These are phyloP conservation scores for Colletotrichum aenigma DNA, from an alignment of 2,329 filamentous ascomycete genomes.

Conservation along the genomic window DNA sequence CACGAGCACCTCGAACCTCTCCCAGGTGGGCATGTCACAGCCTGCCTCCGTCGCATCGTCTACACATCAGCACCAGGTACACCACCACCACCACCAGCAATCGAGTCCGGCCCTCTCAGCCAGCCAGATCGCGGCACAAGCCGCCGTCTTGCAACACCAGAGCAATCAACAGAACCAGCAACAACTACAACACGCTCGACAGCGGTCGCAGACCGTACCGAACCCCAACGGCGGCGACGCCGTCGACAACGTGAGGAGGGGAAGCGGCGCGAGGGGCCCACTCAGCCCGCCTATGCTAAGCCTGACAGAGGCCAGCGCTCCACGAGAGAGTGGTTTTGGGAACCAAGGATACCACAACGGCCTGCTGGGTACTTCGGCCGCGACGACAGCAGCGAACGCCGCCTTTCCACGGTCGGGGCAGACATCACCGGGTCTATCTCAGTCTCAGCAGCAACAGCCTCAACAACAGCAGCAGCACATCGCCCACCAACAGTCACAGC, in stretches of 20 bases:
- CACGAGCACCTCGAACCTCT: slow-evolving; percentile 59
- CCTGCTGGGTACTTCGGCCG: slow-evolving; percentile 63
- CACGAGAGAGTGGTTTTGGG: slow-evolving; percentile 60
- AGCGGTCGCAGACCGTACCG: slow-evolving; percentile 77
- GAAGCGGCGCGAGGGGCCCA: slow-evolving; percentile 52
- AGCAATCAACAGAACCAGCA: slow-evolving; percentile 33
- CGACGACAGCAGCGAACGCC: slow-evolving; percentile 74
- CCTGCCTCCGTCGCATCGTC: slow-evolving; percentile 41
- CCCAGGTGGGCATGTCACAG: slow-evolving; percentile 51
- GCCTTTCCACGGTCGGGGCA: slow-evolving; percentile 72
- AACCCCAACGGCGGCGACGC: slow-evolving; percentile 37
- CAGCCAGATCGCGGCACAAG: slow-evolving; percentile 82
- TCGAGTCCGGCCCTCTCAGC: slow-evolving; percentile 53
- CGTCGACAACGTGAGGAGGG: slow-evolving; percentile 38
- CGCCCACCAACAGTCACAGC: slow-evolving; percentile 28
- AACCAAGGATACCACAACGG: slow-evolving; percentile 64
- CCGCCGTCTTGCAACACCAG: slow-evolving; percentile 72
- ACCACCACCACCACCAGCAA: slow-evolving; percentile 4
- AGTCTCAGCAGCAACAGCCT: slow-evolving; percentile 30
- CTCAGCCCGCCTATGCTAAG: slow-evolving; percentile 67
- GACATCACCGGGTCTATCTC: slow-evolving; percentile 49
- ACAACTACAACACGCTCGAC: slow-evolving; percentile 56
- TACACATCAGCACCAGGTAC: slow-evolving; percentile 3
- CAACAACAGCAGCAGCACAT: slow-evolving; percentile 32
- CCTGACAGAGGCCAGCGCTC: slow-evolving; percentile 68